These are phyloP conservation scores for Penicillium coffeae DNA, from an alignment of 495 filamentous ascomycete genomes.

Conservation along the genomic window DNA sequence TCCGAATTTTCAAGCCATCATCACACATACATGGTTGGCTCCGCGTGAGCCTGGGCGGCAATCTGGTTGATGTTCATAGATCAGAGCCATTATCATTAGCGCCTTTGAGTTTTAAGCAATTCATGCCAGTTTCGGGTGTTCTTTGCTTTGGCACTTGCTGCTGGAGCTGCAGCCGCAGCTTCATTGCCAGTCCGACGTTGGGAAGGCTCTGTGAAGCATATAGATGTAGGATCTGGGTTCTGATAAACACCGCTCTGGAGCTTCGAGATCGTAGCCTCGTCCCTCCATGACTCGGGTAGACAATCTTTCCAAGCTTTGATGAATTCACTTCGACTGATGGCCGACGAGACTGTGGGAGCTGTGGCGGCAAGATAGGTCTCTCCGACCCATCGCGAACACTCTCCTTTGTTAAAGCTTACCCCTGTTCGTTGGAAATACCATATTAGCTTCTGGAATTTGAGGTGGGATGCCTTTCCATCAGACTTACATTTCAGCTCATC, in stretches of 20 bases:
- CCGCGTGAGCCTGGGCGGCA: constrained; percentile 14
- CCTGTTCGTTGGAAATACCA: constrained; percentile 22
- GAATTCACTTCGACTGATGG: constrained; percentile 45
- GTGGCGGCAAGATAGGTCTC: constrained; percentile 48
- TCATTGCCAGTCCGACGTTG: constrained; percentile 34
- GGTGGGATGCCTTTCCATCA: not conserved
- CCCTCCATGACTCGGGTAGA: constrained; percentile 57
- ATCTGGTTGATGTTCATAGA: constrained; percentile 23
- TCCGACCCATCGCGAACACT: constrained; percentile 49
- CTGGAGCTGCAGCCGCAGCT: constrained; percentile 25
- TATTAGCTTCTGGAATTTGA: not conserved
- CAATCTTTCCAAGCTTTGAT: constrained; percentile 53
- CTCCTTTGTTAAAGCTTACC: constrained; percentile 44
- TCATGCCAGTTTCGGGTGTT: constrained; percentile 84
- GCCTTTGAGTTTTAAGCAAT: constrained; percentile 58
- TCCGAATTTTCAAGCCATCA: constrained; percentile 6
- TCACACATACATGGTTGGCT: not conserved
- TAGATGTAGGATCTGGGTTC: constrained; percentile 36
- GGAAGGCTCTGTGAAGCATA: constrained; percentile 34
- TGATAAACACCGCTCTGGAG: constrained; percentile 42
- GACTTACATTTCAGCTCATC: constrained; percentile 40
- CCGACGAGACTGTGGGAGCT: constrained; percentile 32
- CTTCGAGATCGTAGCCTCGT: constrained; percentile 42
- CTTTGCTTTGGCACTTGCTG: constrained; percentile 40
- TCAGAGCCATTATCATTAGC: constrained; percentile 18